Evolutionary conservation across 805 yeast genomes (phyloP), one percentile per base, ranked within the genome.

Genomic region (Kodamaea neixiangensis): DNA sequence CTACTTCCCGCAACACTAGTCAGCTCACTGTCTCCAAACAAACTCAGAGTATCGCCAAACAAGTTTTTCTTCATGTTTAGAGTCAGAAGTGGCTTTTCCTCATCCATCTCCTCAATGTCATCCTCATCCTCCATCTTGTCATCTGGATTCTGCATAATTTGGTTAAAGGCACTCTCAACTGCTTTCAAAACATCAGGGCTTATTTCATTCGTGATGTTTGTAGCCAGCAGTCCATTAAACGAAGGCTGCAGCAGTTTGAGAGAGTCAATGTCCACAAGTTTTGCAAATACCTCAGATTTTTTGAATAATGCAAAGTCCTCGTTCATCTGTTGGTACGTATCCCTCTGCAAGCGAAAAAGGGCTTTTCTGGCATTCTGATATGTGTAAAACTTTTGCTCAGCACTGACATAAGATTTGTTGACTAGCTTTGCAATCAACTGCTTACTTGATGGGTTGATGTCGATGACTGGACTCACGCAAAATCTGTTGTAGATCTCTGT

Each of bases 101-200:
- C 41, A 14, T 19, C 31, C 21, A 31, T 15, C 7, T 22, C 45
- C 11, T 34, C 41, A 43, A 5, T 18, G n/a, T 21, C 22, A 2
- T 14, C 35, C 14, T 45, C 48, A 21, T 34, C 35, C n/a, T 22
- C 43, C 15, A 40, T 40, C 22, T 47, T 38, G 3, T 41, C 47
- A 3, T 13, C 20, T 5, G 62, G 57, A 10, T 54, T 56, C 21
- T 61, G 67, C 77, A 80, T 79, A 31, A 86, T 84, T 54, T 83
- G 81, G 21, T 77, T 78, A 50, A 86, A 76, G 2, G 88, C 90
- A 61, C 80, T 83, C 59, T 85, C 88, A 15, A 86, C 87, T 0
- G 89, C 89, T 47, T 73, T 71, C 4, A 83, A 65, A 0, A 80
- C 85, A 14, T 65, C 71, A 3, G 76, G 74, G 46, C 79, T 74